Evolutionary conservation across 305 asterid species (phyloP).

Genomic region (Solanum hybrid): DNA sequence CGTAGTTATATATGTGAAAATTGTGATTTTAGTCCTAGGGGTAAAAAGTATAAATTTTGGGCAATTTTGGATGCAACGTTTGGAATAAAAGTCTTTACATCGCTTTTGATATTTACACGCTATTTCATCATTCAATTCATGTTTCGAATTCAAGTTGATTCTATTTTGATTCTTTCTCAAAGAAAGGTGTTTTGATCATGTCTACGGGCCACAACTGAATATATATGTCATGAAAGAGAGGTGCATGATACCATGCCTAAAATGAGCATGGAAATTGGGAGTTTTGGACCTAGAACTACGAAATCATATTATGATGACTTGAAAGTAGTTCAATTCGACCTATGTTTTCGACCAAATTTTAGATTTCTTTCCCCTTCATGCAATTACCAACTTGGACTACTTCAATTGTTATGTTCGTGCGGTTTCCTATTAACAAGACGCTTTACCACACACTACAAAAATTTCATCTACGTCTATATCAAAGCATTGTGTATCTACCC

Average conservation of each 20-base stretch:
- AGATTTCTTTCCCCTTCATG: neutral
- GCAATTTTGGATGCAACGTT: neutral
- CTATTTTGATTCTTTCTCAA: neutral
- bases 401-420: neutral
- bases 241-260: neutral
- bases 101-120: neutral
- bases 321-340: neutral
- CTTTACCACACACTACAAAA: neutral
- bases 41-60: neutral
- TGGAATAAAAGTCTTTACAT: neutral
- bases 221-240: neutral
- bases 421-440: neutral
- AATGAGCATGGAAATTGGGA: neutral
- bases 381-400: neutral
- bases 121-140: neutral
- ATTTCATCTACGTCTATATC: neutral
- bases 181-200: neutral
- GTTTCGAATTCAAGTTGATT: neutral
- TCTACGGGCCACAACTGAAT: neutral
- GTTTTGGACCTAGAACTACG: neutral
- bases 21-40: neutral
- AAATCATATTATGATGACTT: neutral
- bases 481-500: neutral
- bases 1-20: neutral
- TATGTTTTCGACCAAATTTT: neutral